Conservation (phyloP, 495 filamentous ascomycete genomes). For the Elasticomyces elasticus region DNA sequence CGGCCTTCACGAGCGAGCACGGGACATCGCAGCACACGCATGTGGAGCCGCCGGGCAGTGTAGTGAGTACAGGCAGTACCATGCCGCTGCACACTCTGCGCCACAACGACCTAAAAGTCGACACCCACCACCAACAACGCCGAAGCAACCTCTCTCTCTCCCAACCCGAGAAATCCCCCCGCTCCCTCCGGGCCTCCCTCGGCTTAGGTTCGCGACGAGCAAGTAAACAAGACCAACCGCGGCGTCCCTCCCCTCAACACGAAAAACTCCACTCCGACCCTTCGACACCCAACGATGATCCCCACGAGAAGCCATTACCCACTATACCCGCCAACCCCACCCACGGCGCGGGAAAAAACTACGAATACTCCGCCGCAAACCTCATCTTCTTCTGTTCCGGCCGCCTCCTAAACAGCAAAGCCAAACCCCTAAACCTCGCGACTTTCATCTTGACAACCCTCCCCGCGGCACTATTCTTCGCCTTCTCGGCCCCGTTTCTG, state of each 20-base stretch:
- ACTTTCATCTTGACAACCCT: constrained; percentile 70
- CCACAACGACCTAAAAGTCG: not conserved
- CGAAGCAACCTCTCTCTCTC: not conserved
- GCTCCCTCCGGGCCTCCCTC: constrained; percentile 11
- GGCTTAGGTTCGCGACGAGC: constrained; percentile 29
- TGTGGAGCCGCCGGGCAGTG: constrained; percentile 8
- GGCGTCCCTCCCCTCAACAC: constrained; percentile 45
- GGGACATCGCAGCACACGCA: not conserved
- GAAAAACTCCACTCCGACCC: constrained; percentile 67
- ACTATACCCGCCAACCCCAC: not conserved
- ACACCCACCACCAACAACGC: constrained; percentile 3
- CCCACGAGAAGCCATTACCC: constrained; percentile 10
- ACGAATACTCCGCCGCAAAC: constrained; percentile 87
- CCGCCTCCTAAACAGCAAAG: constrained; percentile 74
- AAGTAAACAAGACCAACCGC: constrained; percentile 1
- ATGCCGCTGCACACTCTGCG: constrained; percentile 5
- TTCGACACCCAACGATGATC: constrained; percentile 53
- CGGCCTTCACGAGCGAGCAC: constrained; percentile 8
- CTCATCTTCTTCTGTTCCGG: constrained; percentile 81
- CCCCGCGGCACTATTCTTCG: constrained; percentile 73
- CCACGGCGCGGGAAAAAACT: constrained; percentile 64
- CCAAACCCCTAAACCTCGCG: constrained; percentile 83
- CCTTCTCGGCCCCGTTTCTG: constrained; percentile 79
- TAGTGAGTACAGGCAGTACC: constrained; percentile 11
- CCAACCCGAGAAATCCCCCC: constrained; percentile 4